phyloP scores from a whole-genome alignment of 148 eudicot species.

The Fagopyrum homotropicum region DNA sequence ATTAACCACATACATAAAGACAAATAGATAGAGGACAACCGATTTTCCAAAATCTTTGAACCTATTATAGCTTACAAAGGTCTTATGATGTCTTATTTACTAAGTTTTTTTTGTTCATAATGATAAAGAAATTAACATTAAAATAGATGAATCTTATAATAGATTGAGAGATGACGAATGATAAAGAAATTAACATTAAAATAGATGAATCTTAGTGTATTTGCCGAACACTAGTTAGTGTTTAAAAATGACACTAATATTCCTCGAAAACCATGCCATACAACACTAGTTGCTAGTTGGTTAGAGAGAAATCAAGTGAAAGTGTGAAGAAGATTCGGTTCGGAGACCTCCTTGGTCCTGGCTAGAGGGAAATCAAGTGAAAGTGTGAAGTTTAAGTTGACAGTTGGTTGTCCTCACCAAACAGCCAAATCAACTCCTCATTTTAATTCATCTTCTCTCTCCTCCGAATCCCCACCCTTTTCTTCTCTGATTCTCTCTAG shows the following conservation, averaged over 20 bases:
- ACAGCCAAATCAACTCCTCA: slow-evolving; percentile 6
- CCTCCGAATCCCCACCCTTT: background rate
- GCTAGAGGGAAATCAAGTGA: background rate
- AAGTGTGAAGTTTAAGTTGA: slow-evolving; percentile 4
- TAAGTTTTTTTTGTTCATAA: background rate
- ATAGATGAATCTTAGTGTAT: too few species aligned
- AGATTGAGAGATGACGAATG: background rate
- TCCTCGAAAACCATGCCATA: too few species aligned
- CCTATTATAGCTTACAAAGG: background rate
- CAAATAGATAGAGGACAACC: background rate
- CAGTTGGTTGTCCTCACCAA: slow-evolving; percentile 14
- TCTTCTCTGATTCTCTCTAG: background rate
- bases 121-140: background rate
- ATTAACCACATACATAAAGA: background rate
- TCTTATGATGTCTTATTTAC: background rate
- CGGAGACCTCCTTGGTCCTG: background rate
- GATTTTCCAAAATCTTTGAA: background rate
- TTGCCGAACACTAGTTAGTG: too few species aligned
- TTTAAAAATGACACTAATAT: too few species aligned
- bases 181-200: background rate
- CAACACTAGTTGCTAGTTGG: too few species aligned
- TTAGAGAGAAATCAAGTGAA: too few species aligned
- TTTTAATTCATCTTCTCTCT: too few species aligned
- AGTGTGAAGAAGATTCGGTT: background rate
- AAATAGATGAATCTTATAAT: background rate